phyloP scores from a whole-genome alignment of 2,329 filamentous ascomycete species.

The Orbilia brochopaga region DNA sequence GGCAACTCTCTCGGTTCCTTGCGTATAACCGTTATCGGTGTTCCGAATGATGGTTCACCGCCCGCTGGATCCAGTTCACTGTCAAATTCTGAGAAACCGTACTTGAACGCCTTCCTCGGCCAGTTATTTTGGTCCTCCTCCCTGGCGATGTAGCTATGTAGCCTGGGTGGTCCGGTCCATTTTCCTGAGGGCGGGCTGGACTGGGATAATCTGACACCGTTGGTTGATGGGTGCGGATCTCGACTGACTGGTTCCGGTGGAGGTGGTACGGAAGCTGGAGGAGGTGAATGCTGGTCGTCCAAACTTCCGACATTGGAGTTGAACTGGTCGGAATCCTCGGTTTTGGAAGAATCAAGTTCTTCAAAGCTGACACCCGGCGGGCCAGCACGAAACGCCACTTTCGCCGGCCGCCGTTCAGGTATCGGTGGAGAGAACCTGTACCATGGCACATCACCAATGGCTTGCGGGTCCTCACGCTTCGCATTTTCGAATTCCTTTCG shows the following conservation, averaged over 20 bases:
- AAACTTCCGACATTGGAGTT: no score
- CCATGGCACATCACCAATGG: background rate
- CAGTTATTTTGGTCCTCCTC: no score
- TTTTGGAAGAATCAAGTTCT: background rate
- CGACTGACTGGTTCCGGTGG: no score
- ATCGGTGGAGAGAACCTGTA: background rate
- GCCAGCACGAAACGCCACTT: constrained; percentile 1
- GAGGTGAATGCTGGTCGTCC: no score
- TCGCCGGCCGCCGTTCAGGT: background rate
- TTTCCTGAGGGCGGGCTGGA: no score
- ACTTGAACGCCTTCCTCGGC: background rate
- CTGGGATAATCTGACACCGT: no score
- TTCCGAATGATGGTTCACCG: background rate
- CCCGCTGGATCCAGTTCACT: background rate
- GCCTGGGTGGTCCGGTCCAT: no score
- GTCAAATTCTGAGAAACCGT: background rate
- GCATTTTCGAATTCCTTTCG: background rate
- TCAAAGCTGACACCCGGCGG: background rate
- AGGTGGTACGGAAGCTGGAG: no score
- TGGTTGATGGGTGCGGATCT: no score
- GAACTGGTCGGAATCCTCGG: background rate
- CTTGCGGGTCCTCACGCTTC: background rate
- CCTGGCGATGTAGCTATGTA: no score
- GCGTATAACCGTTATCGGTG: constrained; percentile 5
- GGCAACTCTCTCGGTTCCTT: constrained; percentile 26